Evolutionary conservation across 495 filamentous ascomycete species (phyloP).

Genomic region (Xylaria grammica): DNA sequence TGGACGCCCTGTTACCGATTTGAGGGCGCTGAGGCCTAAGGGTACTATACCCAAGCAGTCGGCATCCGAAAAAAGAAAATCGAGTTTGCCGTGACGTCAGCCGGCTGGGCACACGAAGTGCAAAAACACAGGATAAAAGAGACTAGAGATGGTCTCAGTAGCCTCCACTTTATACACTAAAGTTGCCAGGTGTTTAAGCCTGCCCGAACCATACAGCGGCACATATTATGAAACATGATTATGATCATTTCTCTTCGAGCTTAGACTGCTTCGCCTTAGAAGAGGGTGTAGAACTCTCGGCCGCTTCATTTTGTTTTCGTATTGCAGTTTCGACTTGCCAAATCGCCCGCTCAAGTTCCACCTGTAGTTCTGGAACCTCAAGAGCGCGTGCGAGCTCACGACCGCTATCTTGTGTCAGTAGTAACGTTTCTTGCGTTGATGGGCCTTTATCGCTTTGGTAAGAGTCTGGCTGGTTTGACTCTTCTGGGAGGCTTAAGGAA

Average conservation of each 20-base stretch:
- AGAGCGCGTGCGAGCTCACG: conserved; percentile 70
- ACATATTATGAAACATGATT: neutral
- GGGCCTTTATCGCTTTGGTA: conserved; percentile 29
- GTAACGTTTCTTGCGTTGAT: conserved; percentile 55
- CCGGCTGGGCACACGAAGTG: neutral
- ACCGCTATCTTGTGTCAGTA: conserved; percentile 65
- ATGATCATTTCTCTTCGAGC: conserved; percentile 26
- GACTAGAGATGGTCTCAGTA: neutral
- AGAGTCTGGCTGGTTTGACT: conserved; percentile 33
- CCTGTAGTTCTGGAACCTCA: conserved; percentile 79
- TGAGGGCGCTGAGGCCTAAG: too few species aligned
- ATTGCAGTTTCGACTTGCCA: conserved; percentile 80
- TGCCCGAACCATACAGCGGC: too few species aligned
- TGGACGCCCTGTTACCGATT: too few species aligned
- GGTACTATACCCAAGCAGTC: neutral
- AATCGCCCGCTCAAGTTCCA: conserved; percentile 90
- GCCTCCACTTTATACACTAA: neutral
- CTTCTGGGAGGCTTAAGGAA: conserved; percentile 21
- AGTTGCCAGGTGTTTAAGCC: too few species aligned
- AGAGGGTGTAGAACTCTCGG: conserved; percentile 22
- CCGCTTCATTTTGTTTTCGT: conserved; percentile 52
- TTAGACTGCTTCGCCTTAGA: conserved; percentile 7
- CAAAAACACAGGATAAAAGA: conserved; percentile 1
- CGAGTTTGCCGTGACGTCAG: neutral
- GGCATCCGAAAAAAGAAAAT: neutral